A percentile compares a stretch with the other conserved stretches of the same genome.
Conservation (phyloP, 305 asterid species). For the Vinca major region DNA sequence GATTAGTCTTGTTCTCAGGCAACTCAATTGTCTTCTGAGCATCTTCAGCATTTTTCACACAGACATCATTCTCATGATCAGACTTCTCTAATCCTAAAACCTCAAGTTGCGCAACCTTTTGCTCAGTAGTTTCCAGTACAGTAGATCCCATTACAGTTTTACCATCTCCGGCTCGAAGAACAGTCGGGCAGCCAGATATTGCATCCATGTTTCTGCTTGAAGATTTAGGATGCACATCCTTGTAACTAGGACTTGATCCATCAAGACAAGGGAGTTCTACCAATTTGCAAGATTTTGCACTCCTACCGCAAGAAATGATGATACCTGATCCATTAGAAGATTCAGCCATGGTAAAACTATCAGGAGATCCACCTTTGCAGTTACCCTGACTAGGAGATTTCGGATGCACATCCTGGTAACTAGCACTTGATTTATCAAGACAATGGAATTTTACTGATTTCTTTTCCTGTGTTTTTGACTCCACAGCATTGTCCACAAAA, state of each 20-base stretch:
- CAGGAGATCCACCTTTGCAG: slow-evolving; percentile 16
- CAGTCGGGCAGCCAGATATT: slow-evolving; percentile 10
- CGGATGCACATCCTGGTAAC: slow-evolving; percentile 14
- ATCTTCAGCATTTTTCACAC: slow-evolving; percentile 16
- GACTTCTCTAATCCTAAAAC: slow-evolving; percentile 16
- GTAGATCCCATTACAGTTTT: slow-evolving; percentile 21
- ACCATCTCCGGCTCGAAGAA: slow-evolving; percentile 21
- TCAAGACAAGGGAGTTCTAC: slow-evolving; percentile 13
- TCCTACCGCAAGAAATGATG: slow-evolving; percentile 18
- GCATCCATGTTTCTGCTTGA: slow-evolving; percentile 16
- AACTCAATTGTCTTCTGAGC: slow-evolving; percentile 19
- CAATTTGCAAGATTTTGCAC: slow-evolving; percentile 4
- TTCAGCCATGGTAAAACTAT: slow-evolving; percentile 18
- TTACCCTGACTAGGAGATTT: slow-evolving; percentile 21
- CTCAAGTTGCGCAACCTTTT: slow-evolving; percentile 14
- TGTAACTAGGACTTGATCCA: slow-evolving; percentile 11
- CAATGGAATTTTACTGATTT: too few species aligned
- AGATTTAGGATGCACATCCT: slow-evolving; percentile 17
- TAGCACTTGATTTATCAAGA: not conserved
- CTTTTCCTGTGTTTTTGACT: too few species aligned
- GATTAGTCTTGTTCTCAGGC: slow-evolving; percentile 24
- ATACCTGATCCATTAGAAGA: slow-evolving; percentile 19
- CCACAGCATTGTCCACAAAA: too few species aligned
- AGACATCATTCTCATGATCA: slow-evolving; percentile 13
- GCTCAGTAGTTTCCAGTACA: slow-evolving; percentile 1